These are phyloP conservation scores for Sarocladiaceae sp. DNA, from an alignment of 2,329 filamentous ascomycete species.

Conservation along the genomic window DNA sequence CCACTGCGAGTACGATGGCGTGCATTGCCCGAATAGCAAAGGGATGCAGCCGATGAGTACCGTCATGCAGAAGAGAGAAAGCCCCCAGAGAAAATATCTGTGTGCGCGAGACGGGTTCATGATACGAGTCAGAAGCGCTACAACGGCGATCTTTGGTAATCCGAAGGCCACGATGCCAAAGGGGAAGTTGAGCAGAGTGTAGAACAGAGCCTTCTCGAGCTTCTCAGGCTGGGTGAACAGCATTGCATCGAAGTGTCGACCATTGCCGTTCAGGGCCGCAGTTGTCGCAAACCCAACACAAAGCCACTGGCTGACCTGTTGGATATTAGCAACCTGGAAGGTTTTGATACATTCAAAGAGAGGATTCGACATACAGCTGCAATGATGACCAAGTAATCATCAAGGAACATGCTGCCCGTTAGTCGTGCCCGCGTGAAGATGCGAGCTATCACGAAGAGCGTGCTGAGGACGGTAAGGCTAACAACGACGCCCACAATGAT, in stretches of 20 bases:
- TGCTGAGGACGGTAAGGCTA: conserved; percentile 10
- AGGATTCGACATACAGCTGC: not conserved
- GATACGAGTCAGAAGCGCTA: conserved; percentile 19
- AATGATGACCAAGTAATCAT: conserved; percentile 12
- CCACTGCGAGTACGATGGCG: conserved; percentile 18
- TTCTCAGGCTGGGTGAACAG: conserved; percentile 2
- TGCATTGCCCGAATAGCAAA: conserved; percentile 19
- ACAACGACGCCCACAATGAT: conserved; percentile 10
- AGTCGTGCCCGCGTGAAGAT: conserved; percentile 10
- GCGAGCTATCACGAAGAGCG: conserved; percentile 11
- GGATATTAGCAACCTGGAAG: not conserved
- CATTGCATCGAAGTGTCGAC: conserved; percentile 11
- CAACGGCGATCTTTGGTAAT: conserved; percentile 22
- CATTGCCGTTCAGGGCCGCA: conserved; percentile 10
- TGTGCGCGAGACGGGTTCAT: conserved; percentile 18
- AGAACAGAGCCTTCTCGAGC: conserved; percentile 13
- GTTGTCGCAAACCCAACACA: conserved; percentile 6
- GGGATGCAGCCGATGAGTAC: conserved; percentile 15
- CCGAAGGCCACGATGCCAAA: conserved; percentile 21
- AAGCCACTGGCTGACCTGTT: conserved; percentile 10
- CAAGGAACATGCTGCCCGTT: conserved; percentile 10
- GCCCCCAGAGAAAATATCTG: conserved; percentile 17
- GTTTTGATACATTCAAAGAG: not conserved
- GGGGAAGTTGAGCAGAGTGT: conserved; percentile 19
- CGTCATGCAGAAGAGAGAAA: conserved; percentile 14